Evolutionary conservation across 192 early-diverging fungal species (phyloP), one percentile per base, ranked within the genome.

Genomic region (Dimargaris cristalligena): DNA sequence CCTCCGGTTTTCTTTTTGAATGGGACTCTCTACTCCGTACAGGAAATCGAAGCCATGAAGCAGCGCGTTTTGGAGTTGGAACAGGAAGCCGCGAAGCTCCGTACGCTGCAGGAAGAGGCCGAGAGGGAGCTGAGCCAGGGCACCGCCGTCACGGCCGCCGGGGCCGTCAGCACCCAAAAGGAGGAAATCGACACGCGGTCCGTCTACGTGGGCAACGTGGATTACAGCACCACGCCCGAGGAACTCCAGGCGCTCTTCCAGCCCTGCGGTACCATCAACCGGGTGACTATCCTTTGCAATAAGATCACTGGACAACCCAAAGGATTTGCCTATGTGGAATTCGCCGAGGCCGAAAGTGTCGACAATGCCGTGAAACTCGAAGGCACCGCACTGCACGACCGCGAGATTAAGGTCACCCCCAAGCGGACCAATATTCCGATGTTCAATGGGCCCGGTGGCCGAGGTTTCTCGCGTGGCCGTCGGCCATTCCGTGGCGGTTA

Each of bases 361-460:
- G 74, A 76, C 32, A 86, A 82, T 58, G 90, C 96, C 34, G 73
- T 94, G 72, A 74, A 79, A 30, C 69, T 97, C 55, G 89, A 95
- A 65, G 92, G 94, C 38, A 85, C 87, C 38, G 68, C 92, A 63
- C 86, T 97, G 65, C 88, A 90, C 65, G 90, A 85, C 8, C 77
- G 96, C 50, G 66, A 80, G 30, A 72, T 99, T 38, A 70, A 87
- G 78, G 89, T 90, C 30, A 84, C 84, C 29, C 74, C 88, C 23
- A 98, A 98, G 70, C 87, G 94, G 34, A 95, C 92, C 41, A 98
- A 98, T 62, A 71, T 98, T 44, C n/a, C n/a, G n/a, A n/a, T n/a
- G n/a, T n/a, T n/a, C n/a, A n/a, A n/a, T n/a, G n/a, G n/a, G n/a
- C n/a, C n/a, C n/a, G 92, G 92, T 9, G 86, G 85, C n/a, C 80